A percentile compares a stretch with the other conserved stretches of the same genome.
Evolutionary conservation across 2,329 filamentous ascomycete species (phyloP).

Genomic region (Hysterium pulicare): DNA sequence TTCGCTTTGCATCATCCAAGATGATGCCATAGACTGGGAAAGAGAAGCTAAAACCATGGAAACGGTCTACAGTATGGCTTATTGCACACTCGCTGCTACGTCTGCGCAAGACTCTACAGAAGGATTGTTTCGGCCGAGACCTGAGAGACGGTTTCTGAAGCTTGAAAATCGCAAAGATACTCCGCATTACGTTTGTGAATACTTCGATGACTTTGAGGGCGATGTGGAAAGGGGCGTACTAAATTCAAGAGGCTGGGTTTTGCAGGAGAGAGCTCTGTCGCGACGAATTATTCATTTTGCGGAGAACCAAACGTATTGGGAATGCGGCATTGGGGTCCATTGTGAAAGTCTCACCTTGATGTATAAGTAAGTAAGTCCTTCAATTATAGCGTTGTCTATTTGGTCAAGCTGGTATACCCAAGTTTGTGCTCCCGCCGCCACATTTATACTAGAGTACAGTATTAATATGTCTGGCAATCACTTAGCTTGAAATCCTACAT

Average conservation of each 20-base stretch:
- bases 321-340: constrained; percentile 1
- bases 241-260: constrained; percentile 3
- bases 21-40: constrained; percentile 4
- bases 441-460: too few species aligned
- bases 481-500: too few species aligned
- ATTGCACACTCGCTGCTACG: neutral
- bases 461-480: too few species aligned
- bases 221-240: neutral
- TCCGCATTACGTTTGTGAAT: neutral
- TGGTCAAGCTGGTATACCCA: neutral
- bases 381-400: neutral
- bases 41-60: neutral
- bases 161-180: neutral
- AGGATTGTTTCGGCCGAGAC: neutral
- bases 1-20: constrained; percentile 9
- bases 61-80: neutral
- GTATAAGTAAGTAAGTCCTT: neutral
- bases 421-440: neutral
- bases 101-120: neutral
- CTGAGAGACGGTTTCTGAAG: neutral
- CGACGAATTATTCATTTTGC: constrained; percentile 5
- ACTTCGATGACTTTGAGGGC: neutral
- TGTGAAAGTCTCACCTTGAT: neutral
- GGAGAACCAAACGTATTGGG: constrained; percentile 1
- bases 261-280: constrained; percentile 3